Percentiles rank a stretch among this genome's conserved stretches.
These are phyloP conservation scores for Tuber indicum DNA, from an alignment of 495 filamentous ascomycete genomes.

Conservation along the genomic window DNA sequence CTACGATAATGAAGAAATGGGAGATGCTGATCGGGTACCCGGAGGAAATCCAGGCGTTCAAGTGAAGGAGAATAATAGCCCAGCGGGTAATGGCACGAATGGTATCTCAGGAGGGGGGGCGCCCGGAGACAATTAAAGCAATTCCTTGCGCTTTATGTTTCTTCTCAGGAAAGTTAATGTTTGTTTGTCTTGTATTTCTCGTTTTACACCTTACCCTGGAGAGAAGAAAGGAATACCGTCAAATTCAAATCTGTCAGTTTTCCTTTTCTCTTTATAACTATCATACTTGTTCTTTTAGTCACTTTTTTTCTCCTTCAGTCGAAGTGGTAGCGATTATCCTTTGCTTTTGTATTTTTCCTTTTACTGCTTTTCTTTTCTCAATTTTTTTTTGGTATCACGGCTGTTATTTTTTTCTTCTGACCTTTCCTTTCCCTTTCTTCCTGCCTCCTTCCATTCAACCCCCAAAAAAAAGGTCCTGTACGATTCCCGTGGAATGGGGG, in stretches of 20 bases:
- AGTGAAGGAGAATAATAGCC: conserved; percentile 45
- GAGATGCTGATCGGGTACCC: conserved; percentile 65
- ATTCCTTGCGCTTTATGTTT: not conserved
- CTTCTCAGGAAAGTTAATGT: conserved; percentile 3
- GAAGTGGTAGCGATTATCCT: not conserved
- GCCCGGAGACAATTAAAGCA: conserved; percentile 34
- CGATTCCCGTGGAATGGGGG: conserved; percentile 2
- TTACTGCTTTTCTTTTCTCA: not conserved
- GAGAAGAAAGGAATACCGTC: not conserved
- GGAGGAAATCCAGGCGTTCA: conserved; percentile 43
- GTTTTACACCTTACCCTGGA: not conserved
- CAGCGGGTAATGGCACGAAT: conserved; percentile 39
- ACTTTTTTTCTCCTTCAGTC: not conserved
- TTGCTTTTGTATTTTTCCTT: not conserved
- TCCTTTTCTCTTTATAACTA: not conserved
- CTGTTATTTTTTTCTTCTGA: not conserved
- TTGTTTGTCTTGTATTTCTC: conserved; percentile 4
- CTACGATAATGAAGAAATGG: conserved; percentile 78
- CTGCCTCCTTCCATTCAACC: not conserved
- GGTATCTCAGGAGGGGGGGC: conserved; percentile 34
- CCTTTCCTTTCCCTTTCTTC: not conserved
- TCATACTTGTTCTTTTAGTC: conserved; percentile 3
- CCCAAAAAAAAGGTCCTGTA: not conserved
- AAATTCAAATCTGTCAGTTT: not conserved
- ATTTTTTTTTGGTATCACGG: not conserved